phyloP scores from a whole-genome alignment of 129 eudicot genomes.

The Pseudognaphalium luteoalbum region DNA sequence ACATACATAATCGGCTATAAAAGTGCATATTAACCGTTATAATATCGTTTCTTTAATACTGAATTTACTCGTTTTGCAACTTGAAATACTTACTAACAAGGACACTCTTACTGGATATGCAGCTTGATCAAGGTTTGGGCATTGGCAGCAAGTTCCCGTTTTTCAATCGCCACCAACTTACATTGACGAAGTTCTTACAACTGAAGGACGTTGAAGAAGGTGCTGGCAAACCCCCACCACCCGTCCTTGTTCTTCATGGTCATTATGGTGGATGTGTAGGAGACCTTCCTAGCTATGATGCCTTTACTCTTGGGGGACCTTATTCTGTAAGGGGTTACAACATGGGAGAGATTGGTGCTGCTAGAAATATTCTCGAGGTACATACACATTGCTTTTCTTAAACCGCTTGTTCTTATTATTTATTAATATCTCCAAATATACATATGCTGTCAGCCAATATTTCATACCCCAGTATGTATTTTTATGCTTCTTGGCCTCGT shows the following conservation, averaged over 20 bases:
- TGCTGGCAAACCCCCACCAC: constrained; percentile 91
- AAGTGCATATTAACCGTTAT: neutral
- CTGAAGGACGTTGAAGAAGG: constrained; percentile 81
- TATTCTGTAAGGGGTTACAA: constrained; percentile 94
- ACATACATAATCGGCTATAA: neutral
- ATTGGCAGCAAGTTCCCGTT: constrained; percentile 84
- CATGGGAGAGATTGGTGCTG: constrained; percentile 97
- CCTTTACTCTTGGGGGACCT: constrained; percentile 93
- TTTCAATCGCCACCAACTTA: constrained; percentile 86
- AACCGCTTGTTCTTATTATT: neutral
- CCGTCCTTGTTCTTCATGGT: constrained; percentile 93
- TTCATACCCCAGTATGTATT: neutral
- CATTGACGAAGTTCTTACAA: constrained; percentile 68
- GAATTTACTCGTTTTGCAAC: neutral
- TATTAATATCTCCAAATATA: neutral
- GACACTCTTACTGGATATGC: constrained; percentile 9
- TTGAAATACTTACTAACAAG: constrained; percentile 12
- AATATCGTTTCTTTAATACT: neutral
- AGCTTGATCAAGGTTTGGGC: constrained; percentile 94
- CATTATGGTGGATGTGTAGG: constrained; percentile 99
- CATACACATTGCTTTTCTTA: constrained; percentile 10
- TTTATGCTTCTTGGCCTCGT: neutral
- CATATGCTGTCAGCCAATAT: neutral
- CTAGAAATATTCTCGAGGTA: constrained; percentile 93
- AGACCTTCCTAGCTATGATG: constrained; percentile 94